These are phyloP conservation scores for Kalmusia sp. DNA, from an alignment of 2,329 filamentous ascomycete genomes.

Conservation along the genomic window DNA sequence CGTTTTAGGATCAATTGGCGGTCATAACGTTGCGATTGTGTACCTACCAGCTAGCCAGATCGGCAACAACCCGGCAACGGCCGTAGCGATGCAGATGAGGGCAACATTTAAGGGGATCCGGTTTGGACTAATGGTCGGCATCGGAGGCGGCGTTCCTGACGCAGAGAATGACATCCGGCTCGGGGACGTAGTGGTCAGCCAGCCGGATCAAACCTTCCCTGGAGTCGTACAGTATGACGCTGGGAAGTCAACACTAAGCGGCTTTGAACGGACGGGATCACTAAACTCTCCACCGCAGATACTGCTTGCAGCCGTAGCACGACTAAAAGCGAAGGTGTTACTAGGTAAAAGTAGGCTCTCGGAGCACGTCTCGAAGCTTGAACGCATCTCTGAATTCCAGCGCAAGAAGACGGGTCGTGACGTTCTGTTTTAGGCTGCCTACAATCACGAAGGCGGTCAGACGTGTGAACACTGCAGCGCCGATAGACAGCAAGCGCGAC, in stretches of 20 bases:
- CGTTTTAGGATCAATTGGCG: constrained; percentile 49
- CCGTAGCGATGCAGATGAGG: constrained; percentile 19
- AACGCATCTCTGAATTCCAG: neutral
- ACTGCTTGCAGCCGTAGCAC: constrained; percentile 15
- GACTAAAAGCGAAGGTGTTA: too few species aligned
- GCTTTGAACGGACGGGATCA: constrained; percentile 8
- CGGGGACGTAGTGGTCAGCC: constrained; percentile 29
- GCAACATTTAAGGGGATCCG: constrained; percentile 21
- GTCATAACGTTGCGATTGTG: constrained; percentile 43
- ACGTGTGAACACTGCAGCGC: neutral
- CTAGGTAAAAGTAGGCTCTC: neutral
- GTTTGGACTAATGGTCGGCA: constrained; percentile 29
- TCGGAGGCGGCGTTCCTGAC: constrained; percentile 24
- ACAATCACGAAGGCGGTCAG: neutral
- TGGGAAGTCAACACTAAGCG: constrained; percentile 10
- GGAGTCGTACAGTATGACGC: constrained; percentile 29
- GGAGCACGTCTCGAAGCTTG: neutral
- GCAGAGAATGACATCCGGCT: constrained; percentile 20
- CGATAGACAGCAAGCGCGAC: neutral
- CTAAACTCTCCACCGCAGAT: constrained; percentile 7
- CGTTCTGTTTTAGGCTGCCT: neutral
- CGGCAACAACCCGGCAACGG: constrained; percentile 21
- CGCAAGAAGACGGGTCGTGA: neutral
- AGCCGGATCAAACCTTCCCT: constrained; percentile 20
- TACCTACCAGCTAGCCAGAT: constrained; percentile 22